phyloP scores from a whole-genome alignment of 768 basidiomycete genomes.

The Amylocystis lapponica region DNA sequence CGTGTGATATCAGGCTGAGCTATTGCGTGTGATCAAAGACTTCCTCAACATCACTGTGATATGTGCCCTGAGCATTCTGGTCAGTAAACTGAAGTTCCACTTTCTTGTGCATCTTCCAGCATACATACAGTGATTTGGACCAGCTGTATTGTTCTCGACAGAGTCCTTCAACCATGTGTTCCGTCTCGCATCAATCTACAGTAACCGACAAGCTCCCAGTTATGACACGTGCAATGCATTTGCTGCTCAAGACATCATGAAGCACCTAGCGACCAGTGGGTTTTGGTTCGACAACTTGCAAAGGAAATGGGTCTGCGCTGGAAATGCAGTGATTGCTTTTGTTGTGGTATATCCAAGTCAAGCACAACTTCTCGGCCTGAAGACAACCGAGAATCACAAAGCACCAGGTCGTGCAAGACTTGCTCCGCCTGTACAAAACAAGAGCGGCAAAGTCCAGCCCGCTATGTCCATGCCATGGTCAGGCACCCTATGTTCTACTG shows the following conservation, averaged over 20 bases:
- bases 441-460: too few species aligned
- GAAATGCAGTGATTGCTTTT: too few species aligned
- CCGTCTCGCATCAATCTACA: constrained; percentile 1
- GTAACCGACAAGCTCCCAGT: constrained; percentile 4
- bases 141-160: background rate
- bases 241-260: constrained; percentile 1
- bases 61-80: background rate
- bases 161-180: constrained; percentile 4
- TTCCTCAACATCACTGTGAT: background rate
- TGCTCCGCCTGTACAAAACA: too few species aligned
- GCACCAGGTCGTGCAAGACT: too few species aligned
- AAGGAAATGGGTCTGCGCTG: too few species aligned
- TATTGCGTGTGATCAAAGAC: background rate
- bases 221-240: background rate
- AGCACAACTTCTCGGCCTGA: too few species aligned
- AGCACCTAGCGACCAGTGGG: too few species aligned
- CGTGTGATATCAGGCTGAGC: background rate
- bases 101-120: background rate
- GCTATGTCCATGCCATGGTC: too few species aligned
- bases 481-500: too few species aligned
- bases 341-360: too few species aligned
- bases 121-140: background rate
- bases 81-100: constrained; percentile 1
- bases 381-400: too few species aligned
- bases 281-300: too few species aligned